A percentile compares a stretch with the other conserved stretches of the same genome.
Conservation (phyloP, 1,139 yeast genomes). For the Sugiyamaella sp. region DNA sequence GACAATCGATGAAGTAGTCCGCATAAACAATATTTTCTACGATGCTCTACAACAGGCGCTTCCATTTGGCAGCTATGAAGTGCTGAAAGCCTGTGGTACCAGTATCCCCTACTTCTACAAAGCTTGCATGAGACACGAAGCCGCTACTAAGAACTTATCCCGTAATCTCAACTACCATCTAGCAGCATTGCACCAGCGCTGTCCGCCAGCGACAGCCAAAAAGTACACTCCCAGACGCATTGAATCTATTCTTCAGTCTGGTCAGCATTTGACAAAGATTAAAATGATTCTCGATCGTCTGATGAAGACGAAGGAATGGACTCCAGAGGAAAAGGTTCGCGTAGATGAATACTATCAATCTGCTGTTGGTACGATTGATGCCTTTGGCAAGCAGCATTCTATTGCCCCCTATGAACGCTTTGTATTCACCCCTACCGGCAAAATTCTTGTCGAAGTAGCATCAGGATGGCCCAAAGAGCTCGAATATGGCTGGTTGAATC, state of each 20-base stretch:
- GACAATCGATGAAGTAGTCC: conserved; percentile 88
- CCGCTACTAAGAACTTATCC: conserved; percentile 69
- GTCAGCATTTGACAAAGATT: conserved; percentile 69
- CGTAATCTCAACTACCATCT: conserved; percentile 44
- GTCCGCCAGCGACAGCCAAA: conserved; percentile 27
- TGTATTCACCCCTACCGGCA: conserved; percentile 90
- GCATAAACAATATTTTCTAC: conserved; percentile 81
- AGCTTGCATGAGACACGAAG: conserved; percentile 91
- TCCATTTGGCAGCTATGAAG: conserved; percentile 70
- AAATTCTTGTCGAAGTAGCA: conserved; percentile 80
- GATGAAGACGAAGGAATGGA: conserved; percentile 43
- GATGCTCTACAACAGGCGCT: conserved; percentile 71
- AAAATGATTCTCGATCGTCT: conserved; percentile 69
- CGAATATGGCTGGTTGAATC: conserved; percentile 84
- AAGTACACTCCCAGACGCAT: conserved; percentile 59
- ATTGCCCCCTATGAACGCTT: conserved; percentile 55
- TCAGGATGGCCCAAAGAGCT: conserved; percentile 84
- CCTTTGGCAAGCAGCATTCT: conserved; percentile 62
- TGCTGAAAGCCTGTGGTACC: conserved; percentile 74
- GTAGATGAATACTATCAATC: conserved; percentile 54
- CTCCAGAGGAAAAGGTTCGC: conserved; percentile 40
- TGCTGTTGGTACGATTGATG: conserved; percentile 69
- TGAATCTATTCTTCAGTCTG: conserved; percentile 69
- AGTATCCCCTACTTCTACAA: conserved; percentile 88
- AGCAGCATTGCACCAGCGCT: conserved; percentile 24